A percentile compares a stretch with the other conserved stretches of the same genome.
Evolutionary conservation across 768 basidiomycete species (phyloP).

Genomic region (Lentinula sp.): DNA sequence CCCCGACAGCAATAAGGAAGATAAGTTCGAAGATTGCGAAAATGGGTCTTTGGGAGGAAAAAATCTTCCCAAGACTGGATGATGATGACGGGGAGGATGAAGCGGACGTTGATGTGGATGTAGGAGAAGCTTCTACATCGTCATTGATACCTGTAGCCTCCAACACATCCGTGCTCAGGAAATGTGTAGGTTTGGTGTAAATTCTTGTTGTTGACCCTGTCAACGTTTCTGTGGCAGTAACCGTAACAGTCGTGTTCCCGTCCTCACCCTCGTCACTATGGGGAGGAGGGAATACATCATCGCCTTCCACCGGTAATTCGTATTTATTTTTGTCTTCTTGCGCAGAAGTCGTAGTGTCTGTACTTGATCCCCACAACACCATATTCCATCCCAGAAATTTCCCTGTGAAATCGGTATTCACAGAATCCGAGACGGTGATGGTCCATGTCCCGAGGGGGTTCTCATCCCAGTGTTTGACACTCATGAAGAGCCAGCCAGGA

Average conservation of each 20-base stretch:
- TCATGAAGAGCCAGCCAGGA: constrained; percentile 95
- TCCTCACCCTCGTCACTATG: neutral
- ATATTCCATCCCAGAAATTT: constrained; percentile 89
- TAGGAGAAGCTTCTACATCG: constrained; percentile 46
- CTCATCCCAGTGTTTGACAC: constrained; percentile 98
- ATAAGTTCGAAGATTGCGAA: constrained; percentile 76
- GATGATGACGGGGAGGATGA: constrained; percentile 36
- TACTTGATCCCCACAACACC: constrained; percentile 87
- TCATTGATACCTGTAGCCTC: constrained; percentile 22
- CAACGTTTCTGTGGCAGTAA: constrained; percentile 38
- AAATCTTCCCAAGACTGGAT: constrained; percentile 65
- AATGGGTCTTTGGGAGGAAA: constrained; percentile 81
- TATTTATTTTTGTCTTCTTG: constrained; percentile 30
- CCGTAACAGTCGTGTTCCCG: constrained; percentile 25
- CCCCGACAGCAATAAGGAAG: constrained; percentile 61
- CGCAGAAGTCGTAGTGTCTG: constrained; percentile 62
- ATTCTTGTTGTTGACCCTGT: constrained; percentile 17
- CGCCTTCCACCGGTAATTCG: constrained; percentile 48
- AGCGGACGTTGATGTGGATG: constrained; percentile 3
- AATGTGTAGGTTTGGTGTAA: constrained; percentile 79
- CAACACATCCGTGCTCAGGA: constrained; percentile 77
- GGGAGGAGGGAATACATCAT: constrained; percentile 37
- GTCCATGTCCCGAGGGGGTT: constrained; percentile 88
- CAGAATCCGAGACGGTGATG: constrained; percentile 77
- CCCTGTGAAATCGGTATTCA: constrained; percentile 47